These are phyloP conservation scores for Cryphonectria parasitica DNA, from an alignment of 2,329 filamentous ascomycete species.

Conservation along the genomic window DNA sequence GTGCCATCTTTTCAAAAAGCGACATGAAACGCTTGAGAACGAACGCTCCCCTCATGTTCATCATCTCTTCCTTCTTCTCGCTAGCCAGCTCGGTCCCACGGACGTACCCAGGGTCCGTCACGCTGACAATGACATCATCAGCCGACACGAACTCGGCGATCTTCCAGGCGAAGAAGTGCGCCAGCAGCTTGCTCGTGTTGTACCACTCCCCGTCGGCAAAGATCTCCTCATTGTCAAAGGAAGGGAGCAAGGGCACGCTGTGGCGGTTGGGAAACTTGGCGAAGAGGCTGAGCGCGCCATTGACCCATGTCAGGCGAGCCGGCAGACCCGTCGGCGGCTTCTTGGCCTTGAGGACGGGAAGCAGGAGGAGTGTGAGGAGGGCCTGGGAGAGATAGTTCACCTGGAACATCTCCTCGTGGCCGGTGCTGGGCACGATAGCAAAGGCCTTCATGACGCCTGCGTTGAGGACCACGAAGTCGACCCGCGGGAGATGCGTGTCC, in stretches of 20 bases:
- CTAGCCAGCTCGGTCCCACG: conserved; percentile 43
- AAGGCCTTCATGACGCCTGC: conserved; percentile 32
- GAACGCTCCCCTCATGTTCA: not conserved
- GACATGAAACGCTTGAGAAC: not conserved
- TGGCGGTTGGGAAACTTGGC: conserved; percentile 30
- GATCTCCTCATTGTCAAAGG: not conserved
- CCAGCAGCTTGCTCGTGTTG: conserved; percentile 37
- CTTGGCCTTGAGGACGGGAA: conserved; percentile 31
- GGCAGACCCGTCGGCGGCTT: not conserved
- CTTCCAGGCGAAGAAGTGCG: conserved; percentile 42
- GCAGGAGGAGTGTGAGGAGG: conserved; percentile 30
- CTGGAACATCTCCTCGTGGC: conserved; percentile 31
- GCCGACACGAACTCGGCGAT: conserved; percentile 43
- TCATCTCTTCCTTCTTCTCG: conserved; percentile 8
- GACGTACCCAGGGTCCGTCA: conserved; percentile 50
- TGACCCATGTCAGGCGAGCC: not conserved
- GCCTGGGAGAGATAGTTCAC: conserved; percentile 33
- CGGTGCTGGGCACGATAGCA: conserved; percentile 4
- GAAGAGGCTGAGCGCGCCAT: not conserved
- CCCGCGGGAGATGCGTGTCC: conserved; percentile 35
- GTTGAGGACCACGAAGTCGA: conserved; percentile 47
- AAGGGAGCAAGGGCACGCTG: conserved; percentile 1
- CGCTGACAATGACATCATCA: conserved; percentile 49
- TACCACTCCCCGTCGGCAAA: conserved; percentile 4
- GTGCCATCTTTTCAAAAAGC: not conserved